Base-by-base conservation (phyloP, 2,329 filamentous ascomycete genomes). In the Aspergillus sp. region DNA sequence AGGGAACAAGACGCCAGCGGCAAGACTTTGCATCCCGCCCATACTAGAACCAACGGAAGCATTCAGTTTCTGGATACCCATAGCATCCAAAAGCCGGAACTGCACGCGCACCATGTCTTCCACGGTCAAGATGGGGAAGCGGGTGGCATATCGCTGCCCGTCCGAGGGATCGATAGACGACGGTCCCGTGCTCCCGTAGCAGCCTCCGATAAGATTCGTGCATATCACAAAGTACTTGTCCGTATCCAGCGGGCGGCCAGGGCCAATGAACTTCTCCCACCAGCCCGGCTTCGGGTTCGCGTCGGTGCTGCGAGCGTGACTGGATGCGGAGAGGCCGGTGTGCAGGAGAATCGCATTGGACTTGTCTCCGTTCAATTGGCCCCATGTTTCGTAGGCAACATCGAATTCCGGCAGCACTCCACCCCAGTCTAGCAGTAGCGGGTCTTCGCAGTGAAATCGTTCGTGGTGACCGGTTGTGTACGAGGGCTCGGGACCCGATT, bases 241-340 rank as follows among this genome's bases (percentile, higher is more conserved):
- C 1, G 91, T 98, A 58, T 98, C 86, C 7, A 98, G 64, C 8
- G 86, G 82, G 13, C 73, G 72, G 1, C 83, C 86, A 0, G 88
- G 82, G 0, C 91, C 91, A 51, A 98, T 96, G 57, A 98, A 98
- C 59, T 82, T 89, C 63, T 98, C 91, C 91, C 91, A 98, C 91
- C 91, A 98, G 3, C 91, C 91, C 0, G 86, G 82, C 57, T 88
- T 82, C 0, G 84, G 74, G 57, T 98, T 98, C 7, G 70, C 67
- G 32, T 75, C 71, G n/a, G 89, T 96, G 36, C 86, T 95, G 53
- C 88, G 88, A 2, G 91, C 91, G 63, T 98, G 91, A 36, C 88
- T 96, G 5, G 88, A 95, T n/a, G 91, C 91, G 1, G 88, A 95
- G 4, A 98, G 71, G 6, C 91, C 91, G 0, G 91, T 98, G 57